phyloP scores from a whole-genome alignment of 1,139 yeast genomes.

The Lodderomyces jiufengensis region DNA sequence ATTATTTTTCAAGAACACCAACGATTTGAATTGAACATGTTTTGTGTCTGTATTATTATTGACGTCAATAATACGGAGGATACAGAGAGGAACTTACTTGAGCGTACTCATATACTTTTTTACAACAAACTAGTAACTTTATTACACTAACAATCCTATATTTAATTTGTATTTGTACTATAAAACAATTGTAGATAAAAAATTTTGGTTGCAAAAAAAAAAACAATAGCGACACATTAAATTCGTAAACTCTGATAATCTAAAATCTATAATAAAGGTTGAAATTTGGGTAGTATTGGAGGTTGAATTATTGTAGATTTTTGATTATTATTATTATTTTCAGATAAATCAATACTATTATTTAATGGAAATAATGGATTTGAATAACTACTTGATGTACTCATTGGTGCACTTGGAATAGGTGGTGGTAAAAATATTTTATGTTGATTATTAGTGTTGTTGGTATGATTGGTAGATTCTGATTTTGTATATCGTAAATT shows the following conservation, averaged over 20 bases:
- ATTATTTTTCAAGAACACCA: no score
- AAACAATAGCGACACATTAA: no score
- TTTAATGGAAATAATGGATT: slow-evolving; percentile 18
- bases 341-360: neutral
- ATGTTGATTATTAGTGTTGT: neutral
- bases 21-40: no score
- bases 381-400: slow-evolving; percentile 22
- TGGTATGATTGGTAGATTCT: slow-evolving; percentile 14
- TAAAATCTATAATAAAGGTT: slow-evolving; percentile 32
- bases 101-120: no score
- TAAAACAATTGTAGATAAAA: no score
- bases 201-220: no score
- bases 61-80: no score
- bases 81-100: no score
- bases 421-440: slow-evolving; percentile 34
- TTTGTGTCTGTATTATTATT: slow-evolving; percentile 5
- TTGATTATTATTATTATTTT: neutral
- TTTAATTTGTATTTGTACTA: no score
- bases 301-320: slow-evolving; percentile 17
- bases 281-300: slow-evolving; percentile 34
- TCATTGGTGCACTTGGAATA: slow-evolving; percentile 15
- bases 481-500: slow-evolving; percentile 20
- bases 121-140: no score
- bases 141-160: no score
- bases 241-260: no score